Evolutionary conservation across 257 asterid genomes (phyloP).

Genomic region (Avicennia marina): DNA sequence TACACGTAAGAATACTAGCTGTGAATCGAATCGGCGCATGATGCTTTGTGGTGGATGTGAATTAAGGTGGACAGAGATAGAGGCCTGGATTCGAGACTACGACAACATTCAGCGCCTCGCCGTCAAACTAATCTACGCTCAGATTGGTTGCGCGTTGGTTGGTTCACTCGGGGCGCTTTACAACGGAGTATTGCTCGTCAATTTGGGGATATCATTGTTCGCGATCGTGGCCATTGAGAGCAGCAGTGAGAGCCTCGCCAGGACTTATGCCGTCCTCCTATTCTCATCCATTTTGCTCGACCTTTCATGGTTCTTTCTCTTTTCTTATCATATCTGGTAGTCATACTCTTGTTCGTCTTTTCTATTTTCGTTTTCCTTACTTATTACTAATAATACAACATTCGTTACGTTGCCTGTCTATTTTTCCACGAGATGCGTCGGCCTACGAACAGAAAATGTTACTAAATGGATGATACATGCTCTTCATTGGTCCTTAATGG

Average conservation of each 20-base stretch:
- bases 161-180: slow-evolving; percentile 90
- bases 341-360: not conserved
- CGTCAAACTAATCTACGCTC: slow-evolving; percentile 70
- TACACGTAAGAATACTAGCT: not conserved
- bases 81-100: slow-evolving; percentile 78
- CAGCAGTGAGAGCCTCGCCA: slow-evolving; percentile 84
- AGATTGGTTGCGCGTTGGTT: slow-evolving; percentile 80
- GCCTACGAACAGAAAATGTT: too few relatives aligned
- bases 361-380: not conserved
- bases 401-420: too few relatives aligned
- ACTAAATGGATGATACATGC: too few relatives aligned
- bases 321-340: slow-evolving; percentile 66
- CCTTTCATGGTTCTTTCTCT: slow-evolving; percentile 75
- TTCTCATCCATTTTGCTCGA: slow-evolving; percentile 73
- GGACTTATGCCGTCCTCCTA: slow-evolving; percentile 81
- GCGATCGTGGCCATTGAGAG: slow-evolving; percentile 94
- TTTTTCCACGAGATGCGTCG: too few relatives aligned
- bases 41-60: slow-evolving; percentile 66
- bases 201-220: slow-evolving; percentile 69
- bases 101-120: slow-evolving; percentile 81
- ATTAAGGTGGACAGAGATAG: slow-evolving; percentile 51
- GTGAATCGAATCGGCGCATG: too few relatives aligned
- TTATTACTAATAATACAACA: too few relatives aligned
- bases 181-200: slow-evolving; percentile 64
- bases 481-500: too few relatives aligned